A percentile compares a stretch with the other conserved stretches of the same genome.
These are phyloP conservation scores for Davidsoniella virescens DNA, from an alignment of 2,329 filamentous ascomycete genomes.

Conservation along the genomic window DNA sequence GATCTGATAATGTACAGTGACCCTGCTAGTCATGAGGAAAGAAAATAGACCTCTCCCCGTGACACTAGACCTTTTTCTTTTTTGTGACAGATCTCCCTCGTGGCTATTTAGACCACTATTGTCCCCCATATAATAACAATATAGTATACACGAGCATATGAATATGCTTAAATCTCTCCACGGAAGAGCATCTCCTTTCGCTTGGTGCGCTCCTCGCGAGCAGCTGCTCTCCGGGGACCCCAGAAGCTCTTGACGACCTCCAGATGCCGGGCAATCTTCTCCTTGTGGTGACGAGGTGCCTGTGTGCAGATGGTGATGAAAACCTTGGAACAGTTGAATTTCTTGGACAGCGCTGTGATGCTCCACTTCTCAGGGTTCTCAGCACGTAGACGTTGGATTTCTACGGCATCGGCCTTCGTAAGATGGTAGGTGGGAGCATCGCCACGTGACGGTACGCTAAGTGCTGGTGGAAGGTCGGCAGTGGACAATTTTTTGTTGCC, in stretches of 20 bases:
- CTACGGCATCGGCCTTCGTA: constrained; percentile 36
- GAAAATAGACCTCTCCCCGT: neutral
- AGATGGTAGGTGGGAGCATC: constrained; percentile 31
- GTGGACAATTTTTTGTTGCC: constrained; percentile 13
- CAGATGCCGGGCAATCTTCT: constrained; percentile 27
- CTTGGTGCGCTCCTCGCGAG: constrained; percentile 37
- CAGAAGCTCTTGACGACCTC: constrained; percentile 36
- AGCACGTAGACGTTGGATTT: constrained; percentile 40
- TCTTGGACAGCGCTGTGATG: constrained; percentile 33
- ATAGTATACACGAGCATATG: neutral
- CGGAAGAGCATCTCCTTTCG: constrained; percentile 35
- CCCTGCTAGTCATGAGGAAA: constrained; percentile 5
- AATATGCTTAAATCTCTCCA: constrained; percentile 30
- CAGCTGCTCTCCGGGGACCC: constrained; percentile 38
- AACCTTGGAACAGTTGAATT: constrained; percentile 37
- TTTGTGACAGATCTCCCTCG: no score
- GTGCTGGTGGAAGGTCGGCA: constrained; percentile 13
- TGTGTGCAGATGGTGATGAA: constrained; percentile 44
- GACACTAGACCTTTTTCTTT: neutral
- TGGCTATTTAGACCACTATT: no score
- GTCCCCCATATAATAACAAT: neutral
- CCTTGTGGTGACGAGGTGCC: constrained; percentile 30
- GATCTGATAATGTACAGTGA: constrained; percentile 10
- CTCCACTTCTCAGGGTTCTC: constrained; percentile 40
- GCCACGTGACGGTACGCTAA: constrained; percentile 17